Base-by-base conservation (phyloP, 305 asterid genomes). In the Fraxinus dipetala region DNA sequence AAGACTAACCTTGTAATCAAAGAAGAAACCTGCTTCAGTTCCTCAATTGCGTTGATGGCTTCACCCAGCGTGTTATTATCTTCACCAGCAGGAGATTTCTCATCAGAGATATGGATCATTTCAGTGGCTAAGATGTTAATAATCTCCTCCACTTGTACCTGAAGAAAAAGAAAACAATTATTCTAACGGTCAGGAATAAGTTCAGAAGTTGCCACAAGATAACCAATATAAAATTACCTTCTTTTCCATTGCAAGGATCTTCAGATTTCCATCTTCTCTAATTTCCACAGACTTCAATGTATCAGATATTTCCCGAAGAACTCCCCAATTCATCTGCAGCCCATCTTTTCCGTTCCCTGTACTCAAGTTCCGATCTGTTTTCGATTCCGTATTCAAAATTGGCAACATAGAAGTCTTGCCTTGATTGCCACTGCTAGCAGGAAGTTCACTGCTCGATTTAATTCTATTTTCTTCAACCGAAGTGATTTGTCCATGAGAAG, bases 191-290 rank as follows among this genome's bases (percentile, higher is more conserved):
- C 20, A 5, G 9, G 63, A 76, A 63, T 20, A 31, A 26, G 35
- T n/a, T 20, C 20, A 65, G n/a, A 31, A 14, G 14, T 38, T 1
- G 32, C 14, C 13, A 26, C 5, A n/a, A 67, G 75, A 69, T 20
- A 67, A 35, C n/a, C 5, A 51, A 76, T 1, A 13, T 59, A 4
- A 84, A 5, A 54, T 81, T 84, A 92, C 96, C 94, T 85, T 88
- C 59, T 86, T 77, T 69, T 36, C 51, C 35, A 51, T 67, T 54
- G 82, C 11, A 65, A 81, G 40, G 54, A 18, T 77, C 65, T 30
- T 76, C 30, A 16, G 40, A 20, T 79, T 54, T 38, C 77, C 85
- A 69, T 79, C 59, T 1, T 54, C 59, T 11, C 30, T 28, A 63
- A 69, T n/a, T 11, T 22, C 59, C 10, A 76, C 1, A 56, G 30